Conservation (phyloP, 2,329 filamentous ascomycete genomes). For the Fusarium sp. region DNA sequence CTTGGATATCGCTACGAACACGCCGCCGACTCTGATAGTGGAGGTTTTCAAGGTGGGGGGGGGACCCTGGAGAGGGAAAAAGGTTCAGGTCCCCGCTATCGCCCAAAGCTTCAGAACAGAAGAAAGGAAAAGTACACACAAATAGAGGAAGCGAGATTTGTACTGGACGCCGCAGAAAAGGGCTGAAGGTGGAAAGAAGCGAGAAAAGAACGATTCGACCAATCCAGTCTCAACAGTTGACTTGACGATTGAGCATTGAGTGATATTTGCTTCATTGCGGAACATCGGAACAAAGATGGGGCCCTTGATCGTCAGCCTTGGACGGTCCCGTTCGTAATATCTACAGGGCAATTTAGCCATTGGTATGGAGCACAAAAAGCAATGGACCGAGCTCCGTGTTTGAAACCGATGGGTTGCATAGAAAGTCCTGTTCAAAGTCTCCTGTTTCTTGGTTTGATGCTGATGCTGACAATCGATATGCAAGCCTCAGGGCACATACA, state of each 20-base stretch:
- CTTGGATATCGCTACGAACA: conserved; percentile 31
- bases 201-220: conserved; percentile 27
- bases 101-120: conserved; percentile 21
- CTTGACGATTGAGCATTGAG: conserved; percentile 15
- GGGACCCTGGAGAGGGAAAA: conserved; percentile 16
- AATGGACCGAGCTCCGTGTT: conserved; percentile 28
- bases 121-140: background rate
- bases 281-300: conserved; percentile 2
- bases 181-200: conserved; percentile 20
- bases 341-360: conserved; percentile 26
- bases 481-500: conserved; percentile 5
- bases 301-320: background rate
- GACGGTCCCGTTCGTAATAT: conserved; percentile 15
- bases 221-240: conserved; percentile 30
- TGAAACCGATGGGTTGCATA: conserved; percentile 36
- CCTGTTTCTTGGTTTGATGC: conserved; percentile 21
- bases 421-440: conserved; percentile 1
- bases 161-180: conserved; percentile 8
- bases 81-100: conserved; percentile 9
- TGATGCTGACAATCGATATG: conserved; percentile 21
- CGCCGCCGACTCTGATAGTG: conserved; percentile 17
- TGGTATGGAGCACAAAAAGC: conserved; percentile 18
- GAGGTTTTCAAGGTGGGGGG: background rate
- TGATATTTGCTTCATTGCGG: background rate
- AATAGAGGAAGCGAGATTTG: conserved; percentile 6